These are phyloP conservation scores for Venturia oleaginea DNA, from an alignment of 2,329 filamentous ascomycete species.

Conservation along the genomic window DNA sequence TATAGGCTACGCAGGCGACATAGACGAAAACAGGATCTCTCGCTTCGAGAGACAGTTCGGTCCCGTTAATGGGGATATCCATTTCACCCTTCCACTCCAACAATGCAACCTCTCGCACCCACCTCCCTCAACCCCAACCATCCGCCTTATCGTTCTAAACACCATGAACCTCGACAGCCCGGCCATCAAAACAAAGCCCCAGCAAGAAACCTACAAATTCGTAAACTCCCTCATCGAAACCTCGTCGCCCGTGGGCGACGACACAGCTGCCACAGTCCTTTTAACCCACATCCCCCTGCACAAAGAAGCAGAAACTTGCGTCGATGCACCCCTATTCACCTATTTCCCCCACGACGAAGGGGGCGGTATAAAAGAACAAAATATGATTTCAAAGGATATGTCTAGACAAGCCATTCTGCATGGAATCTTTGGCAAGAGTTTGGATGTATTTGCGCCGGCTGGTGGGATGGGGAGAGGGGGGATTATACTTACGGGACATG, in stretches of 20 bases:
- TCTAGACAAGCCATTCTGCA: slow-evolving; percentile 65
- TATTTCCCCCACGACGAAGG: slow-evolving; percentile 60
- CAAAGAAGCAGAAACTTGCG: slow-evolving; percentile 73
- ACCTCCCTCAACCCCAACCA: slow-evolving; percentile 46
- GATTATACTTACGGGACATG: slow-evolving; percentile 83
- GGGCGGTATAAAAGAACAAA: slow-evolving; percentile 78
- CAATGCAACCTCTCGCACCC: background rate
- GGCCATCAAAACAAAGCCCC: slow-evolving; percentile 55
- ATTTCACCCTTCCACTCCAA: slow-evolving; percentile 41
- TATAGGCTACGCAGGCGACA: slow-evolving; percentile 88
- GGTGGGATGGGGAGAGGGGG: slow-evolving; percentile 61
- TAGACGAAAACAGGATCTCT: slow-evolving; percentile 63
- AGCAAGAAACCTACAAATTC: slow-evolving; percentile 69
- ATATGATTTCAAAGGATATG: slow-evolving; percentile 68
- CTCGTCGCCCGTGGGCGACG: slow-evolving; percentile 50
- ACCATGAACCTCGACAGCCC: slow-evolving; percentile 90
- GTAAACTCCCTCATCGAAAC: slow-evolving; percentile 59
- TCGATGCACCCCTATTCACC: slow-evolving; percentile 73
- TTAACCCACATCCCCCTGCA: slow-evolving; percentile 88
- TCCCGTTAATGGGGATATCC: slow-evolving; percentile 80
- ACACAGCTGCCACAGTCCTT: slow-evolving; percentile 67
- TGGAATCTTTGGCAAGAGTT: slow-evolving; percentile 71
- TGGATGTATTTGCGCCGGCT: slow-evolving; percentile 48
- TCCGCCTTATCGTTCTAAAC: slow-evolving; percentile 81
- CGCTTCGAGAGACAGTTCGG: slow-evolving; percentile 83